A percentile compares a stretch with the other conserved stretches of the same genome.
phyloP scores from a whole-genome alignment of 106 monocot species.

The Triglochin maritima region DNA sequence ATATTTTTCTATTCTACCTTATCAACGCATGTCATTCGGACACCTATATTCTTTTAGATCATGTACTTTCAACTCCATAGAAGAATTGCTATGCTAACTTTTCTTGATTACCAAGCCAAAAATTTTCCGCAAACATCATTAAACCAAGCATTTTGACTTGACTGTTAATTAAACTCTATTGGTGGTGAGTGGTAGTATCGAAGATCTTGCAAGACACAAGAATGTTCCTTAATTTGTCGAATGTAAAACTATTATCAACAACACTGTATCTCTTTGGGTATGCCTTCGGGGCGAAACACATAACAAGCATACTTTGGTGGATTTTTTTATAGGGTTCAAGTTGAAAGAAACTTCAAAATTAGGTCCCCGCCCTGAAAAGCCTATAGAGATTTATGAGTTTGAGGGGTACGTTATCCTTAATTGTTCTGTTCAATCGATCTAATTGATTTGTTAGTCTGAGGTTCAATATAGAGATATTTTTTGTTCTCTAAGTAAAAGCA shows the following conservation, averaged over 20 bases:
- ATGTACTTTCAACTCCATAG: too few relatives aligned
- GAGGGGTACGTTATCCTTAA: constrained; percentile 42
- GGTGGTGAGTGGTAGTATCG: too few relatives aligned
- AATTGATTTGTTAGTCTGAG: background rate
- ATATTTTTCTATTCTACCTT: too few relatives aligned
- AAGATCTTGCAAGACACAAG: too few relatives aligned
- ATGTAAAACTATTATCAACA: background rate
- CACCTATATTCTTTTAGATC: too few relatives aligned
- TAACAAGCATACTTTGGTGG: too few relatives aligned
- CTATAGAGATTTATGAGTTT: constrained; percentile 98
- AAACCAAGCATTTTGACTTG: too few relatives aligned
- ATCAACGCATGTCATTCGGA: too few relatives aligned
- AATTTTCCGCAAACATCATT: too few relatives aligned
- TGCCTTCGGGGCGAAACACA: background rate
- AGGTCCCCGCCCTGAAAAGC: constrained; percentile 74
- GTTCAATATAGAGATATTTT: background rate
- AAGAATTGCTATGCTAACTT: too few relatives aligned
- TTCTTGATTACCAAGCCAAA: too few relatives aligned
- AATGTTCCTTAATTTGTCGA: background rate
- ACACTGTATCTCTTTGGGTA: background rate
- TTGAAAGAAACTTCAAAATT: constrained; percentile 74
- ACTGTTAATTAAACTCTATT: too few relatives aligned
- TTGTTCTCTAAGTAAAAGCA: background rate
- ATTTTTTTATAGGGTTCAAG: constrained; percentile 40
- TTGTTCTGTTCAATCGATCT: background rate